Percentiles rank a stretch among this genome's conserved stretches.
phyloP scores from a whole-genome alignment of 129 eudicot species.

The Sambucus nigra region DNA sequence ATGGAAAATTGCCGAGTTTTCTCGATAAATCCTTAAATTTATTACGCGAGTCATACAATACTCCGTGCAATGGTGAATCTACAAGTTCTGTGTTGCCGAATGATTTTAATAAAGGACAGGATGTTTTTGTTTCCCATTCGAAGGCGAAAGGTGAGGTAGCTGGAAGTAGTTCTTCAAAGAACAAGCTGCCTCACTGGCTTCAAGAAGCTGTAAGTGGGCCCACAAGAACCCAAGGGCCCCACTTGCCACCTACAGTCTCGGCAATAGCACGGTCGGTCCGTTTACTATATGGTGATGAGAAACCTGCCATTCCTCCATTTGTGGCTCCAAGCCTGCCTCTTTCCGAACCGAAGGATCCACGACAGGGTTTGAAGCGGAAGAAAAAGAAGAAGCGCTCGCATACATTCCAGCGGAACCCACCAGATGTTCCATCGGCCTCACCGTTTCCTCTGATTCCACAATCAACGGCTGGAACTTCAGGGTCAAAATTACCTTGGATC shows the following conservation, averaged over 20 bases:
- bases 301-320: slow-evolving; percentile 70
- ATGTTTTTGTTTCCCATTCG: slow-evolving; percentile 6
- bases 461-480: slow-evolving; percentile 6
- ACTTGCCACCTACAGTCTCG: slow-evolving; percentile 69
- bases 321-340: slow-evolving; percentile 56
- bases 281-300: slow-evolving; percentile 50
- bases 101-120: slow-evolving; percentile 12
- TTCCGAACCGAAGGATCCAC: slow-evolving; percentile 58
- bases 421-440: not conserved
- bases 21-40: slow-evolving; percentile 19
- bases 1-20: slow-evolving; percentile 30
- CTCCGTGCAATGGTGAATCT: slow-evolving; percentile 15
- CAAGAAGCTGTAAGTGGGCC: slow-evolving; percentile 68
- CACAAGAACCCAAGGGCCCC: slow-evolving; percentile 32
- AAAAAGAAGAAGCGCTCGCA: slow-evolving; percentile 30
- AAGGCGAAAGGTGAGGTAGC: slow-evolving; percentile 35
- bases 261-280: slow-evolving; percentile 82
- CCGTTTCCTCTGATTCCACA: not conserved
- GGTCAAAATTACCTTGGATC: slow-evolving; percentile 10
- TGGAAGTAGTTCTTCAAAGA: slow-evolving; percentile 35
- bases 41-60: slow-evolving; percentile 8
- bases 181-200: slow-evolving; percentile 87
- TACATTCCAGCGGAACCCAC: too few species aligned
- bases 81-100: slow-evolving; percentile 6
- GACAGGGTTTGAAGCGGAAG: slow-evolving; percentile 40